Conservation (phyloP, 805 yeast genomes). For the Metschnikowia lachancei region DNA sequence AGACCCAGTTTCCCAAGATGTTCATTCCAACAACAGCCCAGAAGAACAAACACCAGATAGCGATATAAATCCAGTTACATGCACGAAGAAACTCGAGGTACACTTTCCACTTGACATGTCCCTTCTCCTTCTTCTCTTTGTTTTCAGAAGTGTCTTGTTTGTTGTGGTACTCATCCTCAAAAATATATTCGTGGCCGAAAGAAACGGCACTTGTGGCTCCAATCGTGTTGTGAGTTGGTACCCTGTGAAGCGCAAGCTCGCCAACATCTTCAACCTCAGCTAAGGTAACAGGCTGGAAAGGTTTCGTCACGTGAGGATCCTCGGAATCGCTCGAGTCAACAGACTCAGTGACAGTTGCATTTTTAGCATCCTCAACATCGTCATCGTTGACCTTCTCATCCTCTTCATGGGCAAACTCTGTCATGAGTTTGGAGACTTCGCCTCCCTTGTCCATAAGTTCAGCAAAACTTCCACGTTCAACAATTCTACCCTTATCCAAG, state of each 20-base stretch:
- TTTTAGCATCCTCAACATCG: slow-evolving; percentile 1
- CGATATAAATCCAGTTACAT: slow-evolving; percentile 29
- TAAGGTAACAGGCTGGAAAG: slow-evolving; percentile 20
- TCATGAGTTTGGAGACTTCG: slow-evolving; percentile 32
- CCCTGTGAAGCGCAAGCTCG: slow-evolving; percentile 17
- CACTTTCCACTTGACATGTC: slow-evolving; percentile 30
- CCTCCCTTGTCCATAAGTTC: slow-evolving; percentile 43
- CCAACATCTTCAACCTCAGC: slow-evolving; percentile 21
- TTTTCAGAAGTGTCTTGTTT: slow-evolving; percentile 16
- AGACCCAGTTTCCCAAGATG: slow-evolving; percentile 28
- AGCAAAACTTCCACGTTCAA: slow-evolving; percentile 54
- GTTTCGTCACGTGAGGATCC: slow-evolving; percentile 6
- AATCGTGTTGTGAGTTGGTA: slow-evolving; percentile 18
- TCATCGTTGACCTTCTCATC: slow-evolving; percentile 9
- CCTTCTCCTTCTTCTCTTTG: slow-evolving; percentile 22
- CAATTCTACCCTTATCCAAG: slow-evolving; percentile 51
- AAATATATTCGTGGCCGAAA: slow-evolving; percentile 31
- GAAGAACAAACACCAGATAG: slow-evolving; percentile 22
- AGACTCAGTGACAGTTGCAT: slow-evolving; percentile 1
- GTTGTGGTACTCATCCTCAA: slow-evolving; percentile 26
- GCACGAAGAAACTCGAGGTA: slow-evolving; percentile 32
- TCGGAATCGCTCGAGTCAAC: slow-evolving; percentile 11
- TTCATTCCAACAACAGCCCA: slow-evolving; percentile 23
- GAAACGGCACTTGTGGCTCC: slow-evolving; percentile 34
- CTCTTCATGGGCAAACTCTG: slow-evolving; percentile 30